Percentiles rank a stretch among this genome's conserved stretches.
Evolutionary conservation across 2,329 filamentous ascomycete species (phyloP).

Genomic region (Xylaria sp.): DNA sequence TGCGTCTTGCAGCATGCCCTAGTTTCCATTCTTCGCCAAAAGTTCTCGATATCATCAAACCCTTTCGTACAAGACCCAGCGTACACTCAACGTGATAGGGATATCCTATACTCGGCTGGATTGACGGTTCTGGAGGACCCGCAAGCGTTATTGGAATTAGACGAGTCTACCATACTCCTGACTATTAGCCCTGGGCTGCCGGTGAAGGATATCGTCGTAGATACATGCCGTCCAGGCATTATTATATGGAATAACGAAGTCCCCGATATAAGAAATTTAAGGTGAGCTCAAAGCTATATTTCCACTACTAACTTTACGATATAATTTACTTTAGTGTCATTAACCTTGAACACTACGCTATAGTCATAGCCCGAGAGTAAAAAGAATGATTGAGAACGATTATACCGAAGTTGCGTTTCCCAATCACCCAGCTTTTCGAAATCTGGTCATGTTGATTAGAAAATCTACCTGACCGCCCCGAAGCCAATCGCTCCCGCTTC

Average conservation of each 20-base stretch:
- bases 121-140: constrained; percentile 43
- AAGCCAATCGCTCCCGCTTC: constrained; percentile 20
- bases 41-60: constrained; percentile 25
- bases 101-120: constrained; percentile 35
- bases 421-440: constrained; percentile 31
- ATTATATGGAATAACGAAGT: constrained; percentile 32
- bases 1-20: constrained; percentile 38
- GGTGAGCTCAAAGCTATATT: constrained; percentile 27
- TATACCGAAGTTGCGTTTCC: constrained; percentile 31
- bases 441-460: constrained; percentile 29
- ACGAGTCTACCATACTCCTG: constrained; percentile 41
- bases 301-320: constrained; percentile 17
- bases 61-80: constrained; percentile 38
- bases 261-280: constrained; percentile 2
- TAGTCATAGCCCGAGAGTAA: constrained; percentile 27
- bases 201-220: constrained; percentile 40
- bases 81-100: constrained; percentile 38
- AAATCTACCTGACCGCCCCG: constrained; percentile 22
- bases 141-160: constrained; percentile 39
- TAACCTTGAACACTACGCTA: constrained; percentile 27
- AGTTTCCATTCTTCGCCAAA: constrained; percentile 33
- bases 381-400: constrained; percentile 35
- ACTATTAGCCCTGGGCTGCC: constrained; percentile 38
- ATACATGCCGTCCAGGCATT: constrained; percentile 41
- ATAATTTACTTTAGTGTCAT: constrained; percentile 20